Evolutionary conservation across 148 eudicot genomes (phyloP).

Genomic region (Chenopodium formosanum): DNA sequence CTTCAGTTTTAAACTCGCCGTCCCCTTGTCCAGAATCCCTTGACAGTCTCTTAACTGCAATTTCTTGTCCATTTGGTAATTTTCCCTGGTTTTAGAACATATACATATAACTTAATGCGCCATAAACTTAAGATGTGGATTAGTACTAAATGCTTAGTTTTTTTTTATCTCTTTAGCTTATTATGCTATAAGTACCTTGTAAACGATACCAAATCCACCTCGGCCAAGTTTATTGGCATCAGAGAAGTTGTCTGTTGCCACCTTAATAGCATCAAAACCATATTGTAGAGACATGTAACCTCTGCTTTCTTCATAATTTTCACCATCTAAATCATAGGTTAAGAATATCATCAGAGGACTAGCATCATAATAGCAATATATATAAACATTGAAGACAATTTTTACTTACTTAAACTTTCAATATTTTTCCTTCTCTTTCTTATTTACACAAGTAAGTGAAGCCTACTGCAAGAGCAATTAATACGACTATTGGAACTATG

Average conservation of each 20-base stretch:
- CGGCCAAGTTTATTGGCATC: conserved; percentile 25
- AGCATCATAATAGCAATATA: background rate
- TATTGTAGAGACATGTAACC: background rate
- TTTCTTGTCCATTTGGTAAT: conserved; percentile 1
- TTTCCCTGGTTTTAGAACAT: conserved; percentile 11
- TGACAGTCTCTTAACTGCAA: conserved; percentile 27
- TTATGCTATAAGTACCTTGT: conserved; percentile 16
- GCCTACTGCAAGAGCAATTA: conserved; percentile 3
- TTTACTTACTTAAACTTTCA: background rate
- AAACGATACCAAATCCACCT: conserved; percentile 34
- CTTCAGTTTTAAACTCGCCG: conserved; percentile 30
- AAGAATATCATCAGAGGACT: background rate
- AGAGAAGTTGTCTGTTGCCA: conserved; percentile 26
- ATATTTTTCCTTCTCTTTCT: background rate
- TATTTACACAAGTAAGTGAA: background rate
- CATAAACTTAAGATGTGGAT: background rate
- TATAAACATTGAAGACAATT: background rate
- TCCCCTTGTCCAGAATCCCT: conserved; percentile 13
- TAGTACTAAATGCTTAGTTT: background rate
- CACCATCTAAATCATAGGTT: background rate
- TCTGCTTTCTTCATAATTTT: background rate
- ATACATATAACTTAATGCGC: background rate
- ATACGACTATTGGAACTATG: background rate
- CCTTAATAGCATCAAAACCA: conserved; percentile 4
- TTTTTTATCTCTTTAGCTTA: background rate